Evolutionary conservation across 352 stramenopile genomes (phyloP), one percentile per base, ranked within the genome.

Genomic region (Phytopythium vexans): DNA sequence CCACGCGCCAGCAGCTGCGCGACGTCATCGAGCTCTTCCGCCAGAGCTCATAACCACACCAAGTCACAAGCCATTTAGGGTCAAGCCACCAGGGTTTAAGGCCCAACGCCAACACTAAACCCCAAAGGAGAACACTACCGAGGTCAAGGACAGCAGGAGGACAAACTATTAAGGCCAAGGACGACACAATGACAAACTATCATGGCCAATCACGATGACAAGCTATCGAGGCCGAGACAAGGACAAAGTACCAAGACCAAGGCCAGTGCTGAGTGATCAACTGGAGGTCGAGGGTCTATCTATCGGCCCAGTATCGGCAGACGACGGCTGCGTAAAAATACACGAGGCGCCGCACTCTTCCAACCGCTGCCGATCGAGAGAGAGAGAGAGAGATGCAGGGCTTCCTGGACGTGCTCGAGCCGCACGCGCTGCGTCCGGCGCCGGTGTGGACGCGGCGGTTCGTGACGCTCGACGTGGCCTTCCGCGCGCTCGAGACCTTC

Each of bases 401-500:
- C 54, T 83, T 75, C 10, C 57, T 89, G 27, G 77, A 86, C 49
- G 66, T 84, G 43, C 52, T 89, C 42, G 74, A 85, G 42, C 49
- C 46, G 36, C 59, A 71, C 40, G 35, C 34, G 1, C 10, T 16
- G 7, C 32, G 33, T 4, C 47, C 6, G 48, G 35, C 48, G 21
- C 48, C 15, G 52, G 33, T 50, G 12, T 90, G 80, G 80, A 70
- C 53, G 37, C 63, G 56, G 6, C 69, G 73, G 32, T 89, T 82
- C 56, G 71, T 74, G 35, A 62, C 60, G 31, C 52, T 91, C 16
- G 73, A 86, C 45, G 10, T 48, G 7, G 54, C 67, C 11, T 80
- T 85, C 50, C 71, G 77, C 15, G 54, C 68, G 36, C 76, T 91
- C 51, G 81, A 91, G 49, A 62, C 82, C 45, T 91, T 91, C 60